Evolutionary conservation across 495 filamentous ascomycete genomes (phyloP).

Genomic region (Bombardia bombarda): DNA sequence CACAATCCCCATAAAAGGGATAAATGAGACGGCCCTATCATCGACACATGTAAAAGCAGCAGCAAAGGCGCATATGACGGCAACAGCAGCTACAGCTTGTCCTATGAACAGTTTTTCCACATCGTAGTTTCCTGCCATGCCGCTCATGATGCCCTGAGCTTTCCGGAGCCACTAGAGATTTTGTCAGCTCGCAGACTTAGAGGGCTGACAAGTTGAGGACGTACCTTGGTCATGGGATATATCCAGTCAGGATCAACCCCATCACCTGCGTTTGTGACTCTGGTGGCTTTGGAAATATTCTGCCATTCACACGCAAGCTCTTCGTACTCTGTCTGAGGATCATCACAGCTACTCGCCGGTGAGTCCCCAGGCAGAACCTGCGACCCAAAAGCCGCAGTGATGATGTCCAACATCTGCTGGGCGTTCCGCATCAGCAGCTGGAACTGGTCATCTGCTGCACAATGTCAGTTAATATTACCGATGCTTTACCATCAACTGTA

Average conservation of each 20-base stretch:
- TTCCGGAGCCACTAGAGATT: slow-evolving; percentile 49
- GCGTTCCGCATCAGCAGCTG: slow-evolving; percentile 69
- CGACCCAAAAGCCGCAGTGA: slow-evolving; percentile 59
- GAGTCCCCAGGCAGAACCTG: slow-evolving; percentile 39
- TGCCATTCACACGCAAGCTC: slow-evolving; percentile 63
- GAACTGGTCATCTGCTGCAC: slow-evolving; percentile 47
- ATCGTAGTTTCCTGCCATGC: slow-evolving; percentile 87
- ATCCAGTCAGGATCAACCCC: slow-evolving; percentile 19
- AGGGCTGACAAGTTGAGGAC: neutral
- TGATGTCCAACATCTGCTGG: slow-evolving; percentile 64
- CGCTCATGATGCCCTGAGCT: slow-evolving; percentile 72
- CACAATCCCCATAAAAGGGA: slow-evolving; percentile 30
- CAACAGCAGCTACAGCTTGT: slow-evolving; percentile 14
- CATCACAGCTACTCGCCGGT: slow-evolving; percentile 32
- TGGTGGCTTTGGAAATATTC: slow-evolving; percentile 19
- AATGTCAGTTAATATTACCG: slow-evolving; percentile 3
- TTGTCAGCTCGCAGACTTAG: slow-evolving; percentile 6
- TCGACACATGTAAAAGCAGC: slow-evolving; percentile 7
- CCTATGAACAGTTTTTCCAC: slow-evolving; percentile 37
- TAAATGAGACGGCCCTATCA: slow-evolving; percentile 7
- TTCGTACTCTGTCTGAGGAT: slow-evolving; percentile 40
- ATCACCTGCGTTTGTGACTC: neutral
- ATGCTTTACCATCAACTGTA: no score
- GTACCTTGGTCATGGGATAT: slow-evolving; percentile 20
- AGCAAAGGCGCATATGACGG: slow-evolving; percentile 15